A percentile compares a stretch with the other conserved stretches of the same genome.
These are phyloP conservation scores for Arachis hypogaea DNA, from an alignment of 306 rosid genomes.

Conservation along the genomic window DNA sequence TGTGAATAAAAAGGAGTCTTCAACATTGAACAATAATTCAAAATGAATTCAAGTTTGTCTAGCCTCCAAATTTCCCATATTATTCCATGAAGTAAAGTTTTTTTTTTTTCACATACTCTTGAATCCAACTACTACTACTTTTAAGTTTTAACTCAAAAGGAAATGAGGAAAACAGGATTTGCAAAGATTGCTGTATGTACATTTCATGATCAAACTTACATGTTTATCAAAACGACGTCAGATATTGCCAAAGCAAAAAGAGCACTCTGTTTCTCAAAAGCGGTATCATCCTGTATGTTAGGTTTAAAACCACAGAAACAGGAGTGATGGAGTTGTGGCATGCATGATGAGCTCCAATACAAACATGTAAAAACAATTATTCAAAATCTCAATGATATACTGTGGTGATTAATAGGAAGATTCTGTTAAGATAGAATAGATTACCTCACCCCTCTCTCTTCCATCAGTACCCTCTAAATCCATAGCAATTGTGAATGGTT, in stretches of 20 bases:
- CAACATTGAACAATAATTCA: slow-evolving; percentile 13
- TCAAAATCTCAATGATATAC: not conserved
- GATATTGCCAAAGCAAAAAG: slow-evolving; percentile 83
- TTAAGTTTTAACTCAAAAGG: too few species aligned
- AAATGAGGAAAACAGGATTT: too few species aligned
- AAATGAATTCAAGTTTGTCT: not conserved
- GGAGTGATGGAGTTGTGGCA: slow-evolving; percentile 12
- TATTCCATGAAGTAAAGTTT: not conserved
- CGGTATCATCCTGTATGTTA: slow-evolving; percentile 80
- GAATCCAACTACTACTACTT: not conserved
- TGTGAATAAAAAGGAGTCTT: slow-evolving; percentile 35
- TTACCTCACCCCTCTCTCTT: slow-evolving; percentile 97
- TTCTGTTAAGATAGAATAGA: not conserved
- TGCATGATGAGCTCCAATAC: slow-evolving; percentile 6
- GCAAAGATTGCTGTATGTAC: not conserved
- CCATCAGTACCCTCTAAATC: slow-evolving; percentile 99
- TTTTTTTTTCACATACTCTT: not conserved
- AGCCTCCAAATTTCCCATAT: not conserved
- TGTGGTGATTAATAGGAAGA: not conserved
- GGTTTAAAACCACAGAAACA: slow-evolving; percentile 19
- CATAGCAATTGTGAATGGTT: slow-evolving; percentile 90
- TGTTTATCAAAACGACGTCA: slow-evolving; percentile 81
- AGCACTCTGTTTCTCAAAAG: slow-evolving; percentile 96
- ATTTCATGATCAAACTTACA: slow-evolving; percentile 54
- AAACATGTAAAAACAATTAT: slow-evolving; percentile 9